Conservation (phyloP, 2,329 filamentous ascomycete genomes). For the Elsinoe perseae region DNA sequence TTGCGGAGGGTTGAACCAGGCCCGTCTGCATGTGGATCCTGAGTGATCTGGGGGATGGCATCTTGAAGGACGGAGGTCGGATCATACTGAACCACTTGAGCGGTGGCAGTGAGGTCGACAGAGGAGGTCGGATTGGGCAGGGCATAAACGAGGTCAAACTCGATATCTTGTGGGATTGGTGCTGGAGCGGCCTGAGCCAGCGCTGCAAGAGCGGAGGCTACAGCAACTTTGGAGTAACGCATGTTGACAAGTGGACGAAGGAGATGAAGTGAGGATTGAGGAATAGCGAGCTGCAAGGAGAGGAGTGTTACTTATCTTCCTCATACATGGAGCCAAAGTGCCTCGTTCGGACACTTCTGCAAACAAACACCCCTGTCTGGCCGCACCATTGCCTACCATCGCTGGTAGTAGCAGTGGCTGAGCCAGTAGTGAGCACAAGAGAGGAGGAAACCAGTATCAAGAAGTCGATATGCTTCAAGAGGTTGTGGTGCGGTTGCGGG, state of each 20-base stretch:
- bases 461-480: background rate
- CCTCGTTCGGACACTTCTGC: background rate
- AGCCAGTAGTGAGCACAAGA: background rate
- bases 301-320: background rate
- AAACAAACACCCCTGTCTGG: background rate
- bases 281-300: no score
- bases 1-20: slow-evolving; percentile 11
- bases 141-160: slow-evolving; percentile 15
- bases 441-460: background rate
- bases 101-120: background rate
- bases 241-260: background rate
- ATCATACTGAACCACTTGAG: slow-evolving; percentile 9
- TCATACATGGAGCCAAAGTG: background rate
- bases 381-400: background rate
- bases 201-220: background rate
- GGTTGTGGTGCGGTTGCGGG: background rate
- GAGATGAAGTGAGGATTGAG: background rate
- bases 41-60: slow-evolving; percentile 14
- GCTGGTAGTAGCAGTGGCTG: background rate
- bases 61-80: slow-evolving; percentile 14
- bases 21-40: background rate
- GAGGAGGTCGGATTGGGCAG: slow-evolving; percentile 12
- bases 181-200: background rate
- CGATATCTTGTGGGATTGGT: slow-evolving; percentile 8
- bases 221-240: background rate